Evolutionary conservation across 768 basidiomycete species (phyloP), one percentile per base, ranked within the genome.

Genomic region (Rhodotorula diobovata): DNA sequence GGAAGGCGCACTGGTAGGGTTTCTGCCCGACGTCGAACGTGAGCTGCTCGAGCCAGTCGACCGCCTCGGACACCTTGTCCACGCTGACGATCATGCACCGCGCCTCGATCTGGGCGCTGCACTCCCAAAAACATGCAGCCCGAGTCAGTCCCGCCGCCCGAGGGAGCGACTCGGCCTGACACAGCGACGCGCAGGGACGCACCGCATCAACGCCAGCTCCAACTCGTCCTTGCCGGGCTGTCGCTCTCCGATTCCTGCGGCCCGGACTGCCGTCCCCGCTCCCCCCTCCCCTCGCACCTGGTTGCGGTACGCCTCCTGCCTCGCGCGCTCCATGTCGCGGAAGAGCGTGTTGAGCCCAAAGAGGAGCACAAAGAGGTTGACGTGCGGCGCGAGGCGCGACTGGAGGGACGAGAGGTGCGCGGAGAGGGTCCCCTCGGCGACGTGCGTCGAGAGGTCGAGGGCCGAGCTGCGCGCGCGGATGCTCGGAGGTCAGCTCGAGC

Each of bases 31-130:
- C 63, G 54, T 68, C 67, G 55, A 71, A 50, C n/a, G 43, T 71
- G 63, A 74, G 46, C 34, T 74, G 69, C 30, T 74, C 67, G 63
- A 74, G 63, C 73, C 69, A 74, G n/a, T 71, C 73, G 63, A 74
- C 63, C 10, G 69, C 73, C 12, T 74, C 67, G 4, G 56, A 34
- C 18, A 63, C 59, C 32, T 58, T 59, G 20, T 74, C 70, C 46
- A 71, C 70, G 50, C 39, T 65, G 66, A 74, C 56, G 51, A 69
- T 67, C 63, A 68, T 67, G 67, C 69, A 65, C 2, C 56, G 58
- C 34, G 70, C 56, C 48, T 58, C 15, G 46, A 71, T 35, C 54
- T 71, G 73, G n/a, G 66, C 35, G 18, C 67, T 72, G 30, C 20
- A 12, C 0, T 8, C 20, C 23, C 18, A 9, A 8, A 0, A 8